Percentiles rank a stretch among this genome's conserved stretches.
Evolutionary conservation across 768 basidiomycete species (phyloP).

Genomic region (Calvatia gigantea): DNA sequence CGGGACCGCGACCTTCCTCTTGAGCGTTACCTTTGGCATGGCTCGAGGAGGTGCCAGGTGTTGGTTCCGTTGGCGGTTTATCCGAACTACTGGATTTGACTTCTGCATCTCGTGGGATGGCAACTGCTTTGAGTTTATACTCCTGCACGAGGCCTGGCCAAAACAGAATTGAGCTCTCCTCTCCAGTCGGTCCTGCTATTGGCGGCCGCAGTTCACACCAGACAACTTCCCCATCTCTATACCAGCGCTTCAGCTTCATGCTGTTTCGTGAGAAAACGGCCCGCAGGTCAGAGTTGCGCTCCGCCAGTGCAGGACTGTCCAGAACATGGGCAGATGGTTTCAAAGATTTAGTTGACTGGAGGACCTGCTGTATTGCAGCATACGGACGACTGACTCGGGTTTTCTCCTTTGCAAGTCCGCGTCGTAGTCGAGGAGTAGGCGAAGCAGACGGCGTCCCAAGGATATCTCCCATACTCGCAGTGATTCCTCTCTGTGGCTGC

Average conservation of each 20-base stretch:
- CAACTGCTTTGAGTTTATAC: constrained; percentile 6
- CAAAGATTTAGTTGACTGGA: constrained; percentile 23
- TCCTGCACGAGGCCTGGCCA: constrained; percentile 14
- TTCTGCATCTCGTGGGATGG: constrained; percentile 3
- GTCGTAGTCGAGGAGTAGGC: neutral
- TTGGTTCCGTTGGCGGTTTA: neutral
- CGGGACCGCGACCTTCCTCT: constrained; percentile 20
- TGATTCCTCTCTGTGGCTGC: constrained; percentile 66
- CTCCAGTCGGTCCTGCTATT: constrained; percentile 2
- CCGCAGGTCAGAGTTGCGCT: constrained; percentile 63
- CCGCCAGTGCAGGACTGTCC: constrained; percentile 50
- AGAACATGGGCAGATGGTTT: constrained; percentile 30
- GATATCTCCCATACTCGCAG: constrained; percentile 47
- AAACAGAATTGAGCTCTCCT: constrained; percentile 5
- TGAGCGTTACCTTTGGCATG: constrained; percentile 10
- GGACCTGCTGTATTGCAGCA: constrained; percentile 38
- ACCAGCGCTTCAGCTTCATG: constrained; percentile 41
- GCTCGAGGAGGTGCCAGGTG: neutral
- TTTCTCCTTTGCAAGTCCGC: constrained; percentile 15
- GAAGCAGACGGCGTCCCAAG: constrained; percentile 8
- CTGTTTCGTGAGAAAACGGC: constrained; percentile 45
- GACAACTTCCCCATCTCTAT: constrained; percentile 13
- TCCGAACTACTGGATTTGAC: constrained; percentile 9
- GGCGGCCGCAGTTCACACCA: constrained; percentile 10
- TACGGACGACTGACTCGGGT: constrained; percentile 29